Percentiles rank a stretch among this genome's conserved stretches.
These are phyloP conservation scores for Colletotrichum trifolii DNA, from an alignment of 2,329 filamentous ascomycete species.

Conservation along the genomic window DNA sequence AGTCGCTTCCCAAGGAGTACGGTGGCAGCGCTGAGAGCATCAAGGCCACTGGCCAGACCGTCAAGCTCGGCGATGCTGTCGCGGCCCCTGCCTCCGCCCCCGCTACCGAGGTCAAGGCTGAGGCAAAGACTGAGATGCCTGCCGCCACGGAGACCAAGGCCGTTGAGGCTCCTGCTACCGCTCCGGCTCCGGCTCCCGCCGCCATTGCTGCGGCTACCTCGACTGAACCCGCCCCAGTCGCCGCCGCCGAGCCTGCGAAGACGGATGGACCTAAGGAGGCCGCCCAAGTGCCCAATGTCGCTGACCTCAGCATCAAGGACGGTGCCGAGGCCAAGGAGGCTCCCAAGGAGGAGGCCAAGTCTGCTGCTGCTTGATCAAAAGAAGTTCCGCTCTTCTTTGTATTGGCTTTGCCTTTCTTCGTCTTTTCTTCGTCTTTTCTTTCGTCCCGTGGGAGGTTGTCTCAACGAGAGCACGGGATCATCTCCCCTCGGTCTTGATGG, in stretches of 20 bases:
- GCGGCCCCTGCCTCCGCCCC: slow-evolving; percentile 27
- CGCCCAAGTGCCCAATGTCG: slow-evolving; percentile 19
- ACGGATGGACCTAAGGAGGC: slow-evolving; percentile 34
- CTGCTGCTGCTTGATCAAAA: slow-evolving; percentile 11
- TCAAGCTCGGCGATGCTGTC: slow-evolving; percentile 42
- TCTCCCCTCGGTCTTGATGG: not conserved
- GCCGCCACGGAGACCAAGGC: slow-evolving; percentile 37
- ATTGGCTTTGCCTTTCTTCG: not conserved
- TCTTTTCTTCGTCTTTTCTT: slow-evolving; percentile 1
- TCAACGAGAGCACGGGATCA: not conserved
- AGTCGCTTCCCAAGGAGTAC: slow-evolving; percentile 78
- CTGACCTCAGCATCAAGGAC: slow-evolving; percentile 30
- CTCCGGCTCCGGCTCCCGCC: not conserved
- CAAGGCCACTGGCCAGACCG: slow-evolving; percentile 47
- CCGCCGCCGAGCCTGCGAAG: slow-evolving; percentile 29
- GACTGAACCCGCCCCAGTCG: slow-evolving; percentile 3
- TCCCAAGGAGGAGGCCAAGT: slow-evolving; percentile 24
- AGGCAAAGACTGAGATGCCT: slow-evolving; percentile 30
- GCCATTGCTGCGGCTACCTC: slow-evolving; percentile 10
- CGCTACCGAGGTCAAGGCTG: slow-evolving; percentile 24
- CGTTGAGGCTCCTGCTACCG: slow-evolving; percentile 31
- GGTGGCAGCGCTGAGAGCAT: slow-evolving; percentile 74
- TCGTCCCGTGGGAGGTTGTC: slow-evolving; percentile 7
- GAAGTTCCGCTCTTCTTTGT: not conserved
- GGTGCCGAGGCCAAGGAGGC: slow-evolving; percentile 21